These are phyloP conservation scores for Colletotrichum falcatum DNA, from an alignment of 2,329 filamentous ascomycete species.

Conservation along the genomic window DNA sequence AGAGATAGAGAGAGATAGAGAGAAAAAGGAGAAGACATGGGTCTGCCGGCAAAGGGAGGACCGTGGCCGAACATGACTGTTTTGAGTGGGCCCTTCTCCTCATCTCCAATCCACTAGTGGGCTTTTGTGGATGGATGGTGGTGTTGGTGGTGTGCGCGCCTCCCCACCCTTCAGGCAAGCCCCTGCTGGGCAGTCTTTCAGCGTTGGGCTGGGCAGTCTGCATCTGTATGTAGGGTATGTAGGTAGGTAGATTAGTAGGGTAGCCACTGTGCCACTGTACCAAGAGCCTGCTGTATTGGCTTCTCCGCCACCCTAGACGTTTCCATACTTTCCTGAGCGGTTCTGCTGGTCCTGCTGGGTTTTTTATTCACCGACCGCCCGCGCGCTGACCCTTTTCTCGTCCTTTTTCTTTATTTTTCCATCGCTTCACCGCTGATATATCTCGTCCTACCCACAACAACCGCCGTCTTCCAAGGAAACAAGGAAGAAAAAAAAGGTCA, in stretches of 20 bases:
- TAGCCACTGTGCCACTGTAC: too few relatives aligned
- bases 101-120: conserved; percentile 1
- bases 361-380: conserved; percentile 33
- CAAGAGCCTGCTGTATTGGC: not conserved
- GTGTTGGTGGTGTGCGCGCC: conserved; percentile 2
- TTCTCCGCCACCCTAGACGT: conserved; percentile 35
- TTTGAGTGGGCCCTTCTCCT: not conserved
- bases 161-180: conserved; percentile 6
- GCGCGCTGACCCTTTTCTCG: not conserved
- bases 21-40: conserved; percentile 18
- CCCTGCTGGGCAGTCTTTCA: not conserved
- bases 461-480: not conserved
- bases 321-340: conserved; percentile 23
- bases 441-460: conserved; percentile 22
- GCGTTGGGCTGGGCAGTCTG: too few relatives aligned
- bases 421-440: conserved; percentile 37
- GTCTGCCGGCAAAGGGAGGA: conserved; percentile 1
- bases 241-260: too few relatives aligned
- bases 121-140: not conserved
- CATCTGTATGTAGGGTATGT: too few relatives aligned
- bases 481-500: not conserved
- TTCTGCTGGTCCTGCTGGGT: not conserved
- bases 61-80: conserved; percentile 31
- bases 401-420: conserved; percentile 15
- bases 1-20: too few relatives aligned